phyloP scores from a whole-genome alignment of 371 early-diverging fungal species.

The Mycotypha africana region DNA sequence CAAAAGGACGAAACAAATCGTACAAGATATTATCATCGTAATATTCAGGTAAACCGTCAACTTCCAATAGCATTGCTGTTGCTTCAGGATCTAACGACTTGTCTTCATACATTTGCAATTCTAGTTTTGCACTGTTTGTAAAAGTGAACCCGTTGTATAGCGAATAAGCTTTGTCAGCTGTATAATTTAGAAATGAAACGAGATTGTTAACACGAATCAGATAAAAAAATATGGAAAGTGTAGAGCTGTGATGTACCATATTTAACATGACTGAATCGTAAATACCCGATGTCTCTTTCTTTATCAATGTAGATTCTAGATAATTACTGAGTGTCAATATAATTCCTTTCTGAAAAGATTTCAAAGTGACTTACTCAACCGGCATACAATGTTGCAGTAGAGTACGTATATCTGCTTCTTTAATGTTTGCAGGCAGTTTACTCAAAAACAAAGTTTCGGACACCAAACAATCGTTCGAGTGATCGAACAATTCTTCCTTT shows the following conservation, averaged over 20 bases:
- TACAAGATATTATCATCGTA: conserved; percentile 28
- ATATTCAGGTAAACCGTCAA: conserved; percentile 24
- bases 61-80: conserved; percentile 18
- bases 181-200: conserved; percentile 1
- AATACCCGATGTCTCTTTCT: conserved; percentile 18
- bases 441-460: conserved; percentile 37
- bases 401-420: conserved; percentile 31
- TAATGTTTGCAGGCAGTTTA: conserved; percentile 22
- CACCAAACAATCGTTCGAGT: conserved; percentile 25
- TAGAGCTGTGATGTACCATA: conserved; percentile 11
- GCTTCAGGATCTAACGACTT: conserved; percentile 23
- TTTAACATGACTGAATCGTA: conserved; percentile 20
- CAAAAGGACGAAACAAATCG: conserved; percentile 34
- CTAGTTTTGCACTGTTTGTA: conserved; percentile 25
- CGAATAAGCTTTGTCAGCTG: conserved; percentile 35
- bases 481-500: too few relatives aligned
- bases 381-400: conserved; percentile 40
- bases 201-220: background rate
- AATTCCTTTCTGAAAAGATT: too few relatives aligned
- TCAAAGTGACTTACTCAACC: conserved; percentile 28
- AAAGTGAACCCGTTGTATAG: conserved; percentile 31
- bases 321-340: conserved; percentile 4
- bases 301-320: conserved; percentile 17
- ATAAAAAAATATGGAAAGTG: background rate
- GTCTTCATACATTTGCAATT: conserved; percentile 29